Evolutionary conservation across 495 filamentous ascomycete genomes (phyloP).

Genomic region (Tuber microsphaerosporum): DNA sequence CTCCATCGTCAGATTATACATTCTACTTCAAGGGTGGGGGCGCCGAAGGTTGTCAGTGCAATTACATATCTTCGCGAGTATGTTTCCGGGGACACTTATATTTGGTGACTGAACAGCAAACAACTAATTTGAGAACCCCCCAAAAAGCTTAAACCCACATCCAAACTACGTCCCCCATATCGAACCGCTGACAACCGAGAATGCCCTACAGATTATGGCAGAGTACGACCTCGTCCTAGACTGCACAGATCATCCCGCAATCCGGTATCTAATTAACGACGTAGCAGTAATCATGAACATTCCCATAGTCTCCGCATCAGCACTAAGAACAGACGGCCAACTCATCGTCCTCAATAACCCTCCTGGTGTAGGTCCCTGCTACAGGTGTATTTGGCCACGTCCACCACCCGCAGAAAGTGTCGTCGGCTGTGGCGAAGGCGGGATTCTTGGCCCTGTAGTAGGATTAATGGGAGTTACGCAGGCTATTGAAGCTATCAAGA

Average conservation of each 20-base stretch:
- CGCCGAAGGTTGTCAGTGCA: slow-evolving; percentile 73
- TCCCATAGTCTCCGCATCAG: slow-evolving; percentile 79
- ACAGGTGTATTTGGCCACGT: slow-evolving; percentile 83
- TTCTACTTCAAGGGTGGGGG: slow-evolving; percentile 60
- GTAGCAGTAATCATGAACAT: slow-evolving; percentile 70
- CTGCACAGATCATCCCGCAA: slow-evolving; percentile 76
- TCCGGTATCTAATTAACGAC: slow-evolving; percentile 89
- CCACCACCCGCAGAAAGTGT: slow-evolving; percentile 75
- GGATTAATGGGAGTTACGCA: slow-evolving; percentile 90
- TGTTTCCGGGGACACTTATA: slow-evolving; percentile 27
- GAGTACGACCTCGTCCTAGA: slow-evolving; percentile 81
- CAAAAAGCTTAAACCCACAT: slow-evolving; percentile 26
- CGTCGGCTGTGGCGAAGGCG: slow-evolving; percentile 79
- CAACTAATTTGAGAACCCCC: neutral
- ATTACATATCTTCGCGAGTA: slow-evolving; percentile 59
- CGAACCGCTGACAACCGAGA: slow-evolving; percentile 45
- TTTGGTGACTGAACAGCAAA: neutral
- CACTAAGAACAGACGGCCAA: slow-evolving; percentile 79
- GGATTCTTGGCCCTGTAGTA: slow-evolving; percentile 85
- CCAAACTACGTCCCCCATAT: slow-evolving; percentile 23
- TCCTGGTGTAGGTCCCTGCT: slow-evolving; percentile 61
- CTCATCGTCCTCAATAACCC: slow-evolving; percentile 74
- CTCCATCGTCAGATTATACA: slow-evolving; percentile 89
- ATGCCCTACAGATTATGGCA: slow-evolving; percentile 35
- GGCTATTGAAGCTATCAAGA: slow-evolving; percentile 80